Conservation (phyloP, 2,329 filamentous ascomycete species). For the Stenocarpella maydis region DNA sequence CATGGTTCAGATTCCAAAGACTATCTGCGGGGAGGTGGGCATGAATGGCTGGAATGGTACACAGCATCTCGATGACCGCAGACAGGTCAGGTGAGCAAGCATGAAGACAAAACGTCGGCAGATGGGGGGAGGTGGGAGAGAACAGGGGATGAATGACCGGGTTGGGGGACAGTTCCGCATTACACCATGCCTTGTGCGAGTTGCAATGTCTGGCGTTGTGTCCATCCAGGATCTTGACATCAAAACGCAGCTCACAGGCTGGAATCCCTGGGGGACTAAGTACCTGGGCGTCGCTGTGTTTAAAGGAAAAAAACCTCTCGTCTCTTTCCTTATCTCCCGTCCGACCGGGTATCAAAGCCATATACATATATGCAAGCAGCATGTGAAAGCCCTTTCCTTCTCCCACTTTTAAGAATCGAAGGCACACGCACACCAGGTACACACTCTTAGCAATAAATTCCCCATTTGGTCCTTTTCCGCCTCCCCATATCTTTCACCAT, state of each 20-base stretch:
- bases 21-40: neutral
- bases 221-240: neutral
- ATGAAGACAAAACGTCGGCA: neutral
- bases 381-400: neutral
- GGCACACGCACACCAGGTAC: neutral
- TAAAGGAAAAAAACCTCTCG: neutral
- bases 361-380: slow-evolving; percentile 11
- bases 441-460: neutral
- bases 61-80: neutral
- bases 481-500: neutral
- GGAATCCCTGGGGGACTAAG: too few relatives aligned
- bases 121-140: neutral
- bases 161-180: neutral
- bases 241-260: neutral
- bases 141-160: neutral
- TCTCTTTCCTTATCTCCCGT: neutral
- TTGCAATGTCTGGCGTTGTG: neutral
- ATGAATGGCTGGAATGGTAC: neutral
- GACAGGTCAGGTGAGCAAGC: neutral
- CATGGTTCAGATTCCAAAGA: neutral
- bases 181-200: too few relatives aligned
- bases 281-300: neutral
- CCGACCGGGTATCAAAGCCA: slow-evolving; percentile 16
- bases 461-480: too few relatives aligned
- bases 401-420: slow-evolving; percentile 1